Base-by-base conservation (phyloP, 2,329 filamentous ascomycete species). In the Penicillium psychrosexuale region DNA sequence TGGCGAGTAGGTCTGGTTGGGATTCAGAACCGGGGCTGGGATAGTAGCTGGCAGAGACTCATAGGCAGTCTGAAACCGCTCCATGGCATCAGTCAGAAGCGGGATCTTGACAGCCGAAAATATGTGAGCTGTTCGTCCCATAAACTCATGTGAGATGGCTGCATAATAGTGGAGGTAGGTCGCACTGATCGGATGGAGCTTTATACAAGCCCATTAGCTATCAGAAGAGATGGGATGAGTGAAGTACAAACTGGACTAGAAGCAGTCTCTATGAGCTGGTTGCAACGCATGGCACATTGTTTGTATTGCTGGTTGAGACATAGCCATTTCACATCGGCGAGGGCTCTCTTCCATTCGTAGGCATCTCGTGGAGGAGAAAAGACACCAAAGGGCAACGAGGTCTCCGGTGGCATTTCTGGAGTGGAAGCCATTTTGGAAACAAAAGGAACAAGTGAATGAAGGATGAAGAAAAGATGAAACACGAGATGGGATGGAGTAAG, bases 81-180 rank as follows among this genome's bases (percentile, higher is more conserved):
- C 66, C 59, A 75, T 68, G 0, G 79, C 77, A 24, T 69, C 60
- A 12, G 70, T 63, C 39, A 80, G 69, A 12, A 74, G 64, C 0
- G 71, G 66, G 7, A 80, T 31, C 60, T 79, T 81, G 37, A 22
- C 61, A 63, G 2, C 22, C 4, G 78, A 80, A 59, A 75, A 74
- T n/a, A 75, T 68, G 51, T 80, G 78, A 47, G 78, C 75, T 30
- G 70, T 61, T 9, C 75, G 71, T 3, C 76, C 78, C n/a, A 80
- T 69, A 4, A 71, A 70, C 54, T 81, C 78, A 55, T 78, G 75
- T 27, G 71, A 76, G 9, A 77, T 66, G 3, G 73, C 79, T 9
- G 70, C 69, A 64, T 80, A 80, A 63, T 80, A 79, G 55, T 71
- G 69, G 37, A 80, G 69, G 60, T 75, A 80, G 5, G 69, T 68